Conservation (phyloP, 257 asterid genomes). For the Gynochthodes officinalis region DNA sequence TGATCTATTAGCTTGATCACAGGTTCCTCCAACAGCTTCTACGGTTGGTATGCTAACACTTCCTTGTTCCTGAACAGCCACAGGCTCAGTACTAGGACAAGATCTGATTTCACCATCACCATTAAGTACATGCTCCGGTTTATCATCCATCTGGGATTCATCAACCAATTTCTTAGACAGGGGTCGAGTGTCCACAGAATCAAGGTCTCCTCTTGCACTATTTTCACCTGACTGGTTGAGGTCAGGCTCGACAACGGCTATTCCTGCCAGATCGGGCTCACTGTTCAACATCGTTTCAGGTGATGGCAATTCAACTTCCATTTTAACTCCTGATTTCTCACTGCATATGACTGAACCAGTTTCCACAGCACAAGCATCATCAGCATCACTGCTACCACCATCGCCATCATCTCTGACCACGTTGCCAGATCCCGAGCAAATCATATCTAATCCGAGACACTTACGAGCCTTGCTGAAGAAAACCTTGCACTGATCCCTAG, state of each 20-base stretch:
- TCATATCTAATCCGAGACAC: slow-evolving; percentile 68
- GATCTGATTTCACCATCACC: slow-evolving; percentile 21
- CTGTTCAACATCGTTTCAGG: slow-evolving; percentile 25
- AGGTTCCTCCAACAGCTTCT: slow-evolving; percentile 30
- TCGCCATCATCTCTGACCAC: slow-evolving; percentile 38
- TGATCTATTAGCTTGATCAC: slow-evolving; percentile 21
- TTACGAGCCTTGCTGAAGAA: slow-evolving; percentile 89
- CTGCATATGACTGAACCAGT: slow-evolving; percentile 36
- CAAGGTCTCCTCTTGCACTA: slow-evolving; percentile 30
- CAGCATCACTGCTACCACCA: slow-evolving; percentile 67
- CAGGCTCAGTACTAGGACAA: slow-evolving; percentile 26
- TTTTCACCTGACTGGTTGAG: slow-evolving; percentile 30
- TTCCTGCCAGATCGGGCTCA: slow-evolving; percentile 34
- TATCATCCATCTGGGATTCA: slow-evolving; percentile 29
- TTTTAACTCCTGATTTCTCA: slow-evolving; percentile 41
- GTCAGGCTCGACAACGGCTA: slow-evolving; percentile 34
- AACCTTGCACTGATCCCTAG: slow-evolving; percentile 77
- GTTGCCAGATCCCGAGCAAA: slow-evolving; percentile 39
- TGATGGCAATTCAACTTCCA: slow-evolving; percentile 37
- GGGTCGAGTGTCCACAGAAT: slow-evolving; percentile 32
- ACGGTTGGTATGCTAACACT: slow-evolving; percentile 24
- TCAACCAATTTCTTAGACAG: slow-evolving; percentile 22
- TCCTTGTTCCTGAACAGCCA: slow-evolving; percentile 24
- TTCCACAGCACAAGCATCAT: slow-evolving; percentile 59
- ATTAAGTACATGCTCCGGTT: slow-evolving; percentile 35